Conservation (phyloP, 148 eudicot species). For the Persicaria maculosa region DNA sequence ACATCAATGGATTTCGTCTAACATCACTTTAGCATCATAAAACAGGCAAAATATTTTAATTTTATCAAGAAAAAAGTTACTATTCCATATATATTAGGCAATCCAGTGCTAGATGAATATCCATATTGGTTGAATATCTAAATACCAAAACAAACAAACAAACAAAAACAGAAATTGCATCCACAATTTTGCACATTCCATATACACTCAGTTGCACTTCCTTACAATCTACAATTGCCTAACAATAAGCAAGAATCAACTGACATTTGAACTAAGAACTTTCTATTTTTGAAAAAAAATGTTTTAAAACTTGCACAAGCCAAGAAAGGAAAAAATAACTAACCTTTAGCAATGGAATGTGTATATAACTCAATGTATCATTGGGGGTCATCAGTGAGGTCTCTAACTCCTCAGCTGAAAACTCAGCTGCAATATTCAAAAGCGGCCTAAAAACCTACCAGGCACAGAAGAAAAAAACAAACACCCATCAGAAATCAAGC, state of each 20-base stretch:
- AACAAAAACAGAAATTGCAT: background rate
- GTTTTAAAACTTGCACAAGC: background rate
- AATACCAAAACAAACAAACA: background rate
- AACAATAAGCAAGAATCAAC: background rate
- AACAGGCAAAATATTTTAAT: background rate
- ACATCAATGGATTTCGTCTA: background rate
- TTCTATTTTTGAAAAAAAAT: background rate
- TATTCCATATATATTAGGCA: background rate
- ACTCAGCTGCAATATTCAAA: constrained; percentile 73
- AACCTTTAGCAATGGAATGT: constrained; percentile 93
- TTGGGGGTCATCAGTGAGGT: constrained; percentile 81
- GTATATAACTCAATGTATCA: constrained; percentile 68
- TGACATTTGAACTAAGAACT: background rate
- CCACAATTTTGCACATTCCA: background rate
- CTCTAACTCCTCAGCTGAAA: constrained; percentile 92
- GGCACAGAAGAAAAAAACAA: constrained; percentile 25
- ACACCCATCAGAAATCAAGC: constrained; percentile 11
- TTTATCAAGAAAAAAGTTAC: background rate
- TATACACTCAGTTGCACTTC: background rate
- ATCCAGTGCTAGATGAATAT: background rate
- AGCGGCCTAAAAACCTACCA: constrained; percentile 75
- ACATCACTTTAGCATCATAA: background rate
- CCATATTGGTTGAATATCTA: background rate
- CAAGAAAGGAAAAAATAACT: constrained; percentile 21
- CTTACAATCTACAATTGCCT: background rate